Conservation (phyloP, 306 rosid species). For the Spatholobus suberectus region DNA sequence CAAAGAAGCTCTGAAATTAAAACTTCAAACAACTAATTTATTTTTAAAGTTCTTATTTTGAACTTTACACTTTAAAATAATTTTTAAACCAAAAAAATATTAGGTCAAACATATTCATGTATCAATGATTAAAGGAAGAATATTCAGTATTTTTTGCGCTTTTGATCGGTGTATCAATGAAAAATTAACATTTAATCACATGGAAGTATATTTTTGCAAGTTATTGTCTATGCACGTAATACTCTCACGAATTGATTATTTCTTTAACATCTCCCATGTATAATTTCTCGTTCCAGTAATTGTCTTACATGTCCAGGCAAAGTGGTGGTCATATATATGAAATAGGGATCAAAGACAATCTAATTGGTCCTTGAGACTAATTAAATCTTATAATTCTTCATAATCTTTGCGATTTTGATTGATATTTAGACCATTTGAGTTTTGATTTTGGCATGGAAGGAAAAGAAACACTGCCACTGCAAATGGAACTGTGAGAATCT, state of each 20-base stretch:
- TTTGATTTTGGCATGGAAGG: no score
- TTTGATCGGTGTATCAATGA: not conserved
- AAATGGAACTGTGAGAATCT: not conserved
- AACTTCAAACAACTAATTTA: no score
- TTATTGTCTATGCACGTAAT: not conserved
- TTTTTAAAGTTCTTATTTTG: no score
- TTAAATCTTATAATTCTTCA: not conserved
- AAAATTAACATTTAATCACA: not conserved
- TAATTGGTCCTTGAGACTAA: no score
- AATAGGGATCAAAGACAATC: not conserved
- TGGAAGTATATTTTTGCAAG: not conserved
- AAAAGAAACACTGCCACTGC: not conserved
- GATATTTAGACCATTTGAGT: no score
- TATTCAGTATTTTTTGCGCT: not conserved
- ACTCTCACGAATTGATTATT: not conserved
- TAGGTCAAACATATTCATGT: no score
- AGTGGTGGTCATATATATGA: not conserved
- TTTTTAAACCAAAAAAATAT: no score
- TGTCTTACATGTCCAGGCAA: not conserved
- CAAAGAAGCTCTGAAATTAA: no score
- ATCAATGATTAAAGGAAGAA: not conserved
- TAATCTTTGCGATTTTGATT: no score
- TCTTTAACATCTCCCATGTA: not conserved
- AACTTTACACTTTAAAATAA: no score
- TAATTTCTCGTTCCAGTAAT: no score